Evolutionary conservation across 2,329 filamentous ascomycete genomes (phyloP), one percentile per base, ranked within the genome.

Genomic region (Drechslerella stenobrocha): DNA sequence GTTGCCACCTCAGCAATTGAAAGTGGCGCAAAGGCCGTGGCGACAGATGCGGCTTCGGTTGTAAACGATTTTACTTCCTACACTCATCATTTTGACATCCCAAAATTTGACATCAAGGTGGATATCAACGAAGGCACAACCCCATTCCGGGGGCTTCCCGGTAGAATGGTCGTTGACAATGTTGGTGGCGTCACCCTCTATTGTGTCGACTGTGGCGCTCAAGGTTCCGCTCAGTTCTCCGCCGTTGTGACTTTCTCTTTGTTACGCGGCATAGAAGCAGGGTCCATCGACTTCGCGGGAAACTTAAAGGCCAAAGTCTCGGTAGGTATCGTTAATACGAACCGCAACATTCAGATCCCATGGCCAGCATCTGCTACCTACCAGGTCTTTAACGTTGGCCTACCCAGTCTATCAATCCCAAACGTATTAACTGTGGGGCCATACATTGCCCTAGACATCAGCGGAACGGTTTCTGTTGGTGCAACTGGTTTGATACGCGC

Each of bases 261-360:
- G 8, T 42, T 52, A 11, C 30, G 51, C 1, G 63, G 63, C n/a
- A 69, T 69, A 8, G 55, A 69, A 28, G 35, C 44, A 20, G 55
- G 55, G 2, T 69, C 57, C 8, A 60, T 69, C n/a, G 63, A 69
- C n/a, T 69, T 69, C 15, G 57, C 55, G 42, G 63, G 63, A 9
- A 60, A 56, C 24, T 28, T 69, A 26, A 69, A 69, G 26, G 57
- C 55, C 1, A 61, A 26, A 22, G 47, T 69, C 18, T 60, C 63
- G 0, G 18, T 69, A 1, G 63, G 63, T 2, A 57, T 69, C 6
- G 26, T 56, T 22, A 69, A 69, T 26, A 61, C 37, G 8, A 69
- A 69, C 15, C 35, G 45, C 1, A 56, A 56, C 20, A 9, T 61
- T 13, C 15, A 47, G n/a, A 30, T 61, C 9, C 55, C 63, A 3